Evolutionary conservation across 73 alveolate species (phyloP), one percentile per base, ranked within the genome.

Genomic region (Strombidium stylifer): DNA sequence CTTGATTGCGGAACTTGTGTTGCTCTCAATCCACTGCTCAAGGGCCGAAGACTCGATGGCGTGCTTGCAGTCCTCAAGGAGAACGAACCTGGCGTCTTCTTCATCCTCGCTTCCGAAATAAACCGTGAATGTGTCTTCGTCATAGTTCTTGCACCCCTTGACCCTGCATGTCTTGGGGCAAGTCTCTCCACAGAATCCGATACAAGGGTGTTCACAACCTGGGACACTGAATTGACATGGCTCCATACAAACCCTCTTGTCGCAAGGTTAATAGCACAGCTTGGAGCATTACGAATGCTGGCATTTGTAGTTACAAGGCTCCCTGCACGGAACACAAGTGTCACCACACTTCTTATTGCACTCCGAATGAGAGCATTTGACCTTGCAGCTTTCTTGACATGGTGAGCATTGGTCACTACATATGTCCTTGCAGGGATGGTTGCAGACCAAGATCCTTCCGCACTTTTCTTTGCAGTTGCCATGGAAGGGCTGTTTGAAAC

Each of bases 121-220:
- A 6, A 82, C 69, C 45, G 69, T 65, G 51, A 81, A 87, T 27
- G 78, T 54, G 28, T 87, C 93, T n/a, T n/a, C n/a, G n/a, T n/a
- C n/a, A n/a, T n/a, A n/a, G 75, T 87, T 44, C 12, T 82, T 56
- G 6, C 85, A 85, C 32, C 71, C 31, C 52, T 92, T 80, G 8
- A 69, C 59, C 61, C 69, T 74, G 32, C 96, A 88, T 14, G 83
- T 69, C 56, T 69, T 74, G 16, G 96, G 96, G 31, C 96, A 88
- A 37, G 52, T 77, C 30, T 88, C 96, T 6, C 96, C 96, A 71
- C 96, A 88, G 26, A 88, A 27, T 24, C 96, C 96, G 35, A 73
- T 62, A 32, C 96, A 87, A 41, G 75, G 71, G 62, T 83, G 92
- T 1, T 73, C 81, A 46, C 96, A 87, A 62, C 75, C 64, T 62